These are phyloP conservation scores for Helianthus tuberosus DNA, from an alignment of 129 eudicot species.

Conservation along the genomic window DNA sequence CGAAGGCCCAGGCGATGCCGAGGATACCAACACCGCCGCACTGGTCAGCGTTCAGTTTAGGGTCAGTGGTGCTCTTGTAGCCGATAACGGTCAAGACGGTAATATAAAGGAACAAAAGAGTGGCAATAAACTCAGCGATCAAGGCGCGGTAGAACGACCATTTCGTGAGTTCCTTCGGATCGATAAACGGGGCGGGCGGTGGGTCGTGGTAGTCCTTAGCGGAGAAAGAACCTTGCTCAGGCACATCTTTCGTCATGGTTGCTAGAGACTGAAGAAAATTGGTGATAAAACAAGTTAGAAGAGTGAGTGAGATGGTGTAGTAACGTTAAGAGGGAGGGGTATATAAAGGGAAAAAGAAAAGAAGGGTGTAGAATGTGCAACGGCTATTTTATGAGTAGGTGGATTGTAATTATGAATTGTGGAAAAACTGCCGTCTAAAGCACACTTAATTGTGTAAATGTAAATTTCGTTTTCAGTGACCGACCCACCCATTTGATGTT, in stretches of 20 bases:
- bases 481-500: conserved; percentile 42
- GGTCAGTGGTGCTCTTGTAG: conserved; percentile 60
- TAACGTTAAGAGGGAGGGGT: conserved; percentile 10
- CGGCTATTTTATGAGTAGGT: conserved; percentile 41
- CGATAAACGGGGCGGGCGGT: conserved; percentile 79
- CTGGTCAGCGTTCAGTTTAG: conserved; percentile 34
- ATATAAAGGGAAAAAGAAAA: conserved; percentile 37
- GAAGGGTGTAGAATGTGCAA: conserved; percentile 41
- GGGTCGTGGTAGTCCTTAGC: conserved; percentile 88
- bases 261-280: neutral
- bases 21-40: conserved; percentile 85
- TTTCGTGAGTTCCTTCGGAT: conserved; percentile 59
- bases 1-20: conserved; percentile 85
- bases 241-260: conserved; percentile 59
- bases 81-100: conserved; percentile 75
- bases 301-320: conserved; percentile 21
- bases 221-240: conserved; percentile 62
- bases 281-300: neutral
- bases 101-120: conserved; percentile 68
- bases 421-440: conserved; percentile 41
- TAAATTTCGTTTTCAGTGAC: conserved; percentile 38
- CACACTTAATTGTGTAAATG: conserved; percentile 22
- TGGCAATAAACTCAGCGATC: conserved; percentile 81
- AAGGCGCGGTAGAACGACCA: conserved; percentile 86
- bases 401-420: conserved; percentile 36